Base-by-base conservation (phyloP, 2,329 filamentous ascomycete genomes). In the Elsinoe arachidis region DNA sequence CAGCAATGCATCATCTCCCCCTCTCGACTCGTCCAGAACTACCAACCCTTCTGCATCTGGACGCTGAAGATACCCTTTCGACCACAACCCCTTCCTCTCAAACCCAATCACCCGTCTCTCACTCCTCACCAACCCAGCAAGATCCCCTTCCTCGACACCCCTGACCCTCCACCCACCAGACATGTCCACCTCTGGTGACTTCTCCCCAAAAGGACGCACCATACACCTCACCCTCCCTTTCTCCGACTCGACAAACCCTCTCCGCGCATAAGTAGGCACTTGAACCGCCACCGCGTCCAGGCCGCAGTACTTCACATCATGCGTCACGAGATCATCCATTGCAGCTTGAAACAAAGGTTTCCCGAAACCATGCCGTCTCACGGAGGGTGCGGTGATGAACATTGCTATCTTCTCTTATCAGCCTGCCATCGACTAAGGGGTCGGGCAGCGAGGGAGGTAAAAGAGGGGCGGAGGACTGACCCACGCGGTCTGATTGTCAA, bases 251-350 rank as follows among this genome's bases (percentile, higher is more conserved):
- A 65, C 62, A 56, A 72, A 73, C 1, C 68, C 66, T 11, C 71
- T 60, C 3, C 70, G 64, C 46, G 63, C 59, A 57, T 73, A 73
- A 6, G 69, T 72, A 7, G 58, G 49, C n/a, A 66, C 64, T 58
- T 73, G 71, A 60, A 68, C 65, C n/a, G 61, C 57, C 6, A 73
- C 71, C 26, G 64, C 69, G 62, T 73, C 71, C 5, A 73, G 61
- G 9, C 70, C 71, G 35, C 70, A 63, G 19, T 64, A 54, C 1
- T 59, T 56, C 1, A 62, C 66, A 6, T 62, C 61, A 11, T 57
- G 62, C 1, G 49, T 47, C 11, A 58, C 44, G 51, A 69, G 68
- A 1, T 62, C 58, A 3, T 58, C 61, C 34, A 70, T 62, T 23
- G 65, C 63, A 6, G 63, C 63, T 23, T 66, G 62, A 62, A 69